Evolutionary conservation across 805 yeast genomes (phyloP).

Genomic region (Hanseniaspora clermontiae): DNA sequence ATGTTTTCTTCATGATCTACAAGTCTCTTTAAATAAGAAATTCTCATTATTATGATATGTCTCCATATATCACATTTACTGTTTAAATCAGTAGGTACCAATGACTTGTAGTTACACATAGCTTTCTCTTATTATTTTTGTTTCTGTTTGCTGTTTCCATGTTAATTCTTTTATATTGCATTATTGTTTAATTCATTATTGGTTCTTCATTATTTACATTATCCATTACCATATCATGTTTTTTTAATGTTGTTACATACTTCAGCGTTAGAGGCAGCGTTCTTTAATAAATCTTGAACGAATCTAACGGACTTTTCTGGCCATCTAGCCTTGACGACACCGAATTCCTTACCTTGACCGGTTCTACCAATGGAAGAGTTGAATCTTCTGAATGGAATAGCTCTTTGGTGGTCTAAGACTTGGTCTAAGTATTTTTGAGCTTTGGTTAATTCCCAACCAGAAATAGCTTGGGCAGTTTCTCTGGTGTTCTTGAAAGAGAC

Average conservation of each 20-base stretch:
- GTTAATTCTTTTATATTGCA: too few relatives aligned
- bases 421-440: conserved; percentile 93
- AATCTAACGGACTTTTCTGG: conserved; percentile 97
- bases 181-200: neutral
- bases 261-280: conserved; percentile 98
- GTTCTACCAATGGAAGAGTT: conserved; percentile 96
- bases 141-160: too few relatives aligned
- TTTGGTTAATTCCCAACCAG: conserved; percentile 93
- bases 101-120: too few relatives aligned
- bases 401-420: conserved; percentile 97
- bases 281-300: conserved; percentile 84
- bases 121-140: too few relatives aligned
- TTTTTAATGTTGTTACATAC: conserved; percentile 26
- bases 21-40: too few relatives aligned
- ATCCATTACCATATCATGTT: neutral
- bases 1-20: too few relatives aligned
- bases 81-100: too few relatives aligned
- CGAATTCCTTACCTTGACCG: conserved; percentile 99
- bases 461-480: conserved; percentile 96
- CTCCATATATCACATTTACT: too few relatives aligned
- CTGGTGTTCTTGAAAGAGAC: conserved; percentile 99
- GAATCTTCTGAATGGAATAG: conserved; percentile 98
- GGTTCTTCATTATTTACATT: conserved; percentile 14
- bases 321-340: conserved; percentile 99
- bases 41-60: too few relatives aligned